phyloP scores from a whole-genome alignment of 2,329 filamentous ascomycete genomes.

The Nigrospora oryzae region DNA sequence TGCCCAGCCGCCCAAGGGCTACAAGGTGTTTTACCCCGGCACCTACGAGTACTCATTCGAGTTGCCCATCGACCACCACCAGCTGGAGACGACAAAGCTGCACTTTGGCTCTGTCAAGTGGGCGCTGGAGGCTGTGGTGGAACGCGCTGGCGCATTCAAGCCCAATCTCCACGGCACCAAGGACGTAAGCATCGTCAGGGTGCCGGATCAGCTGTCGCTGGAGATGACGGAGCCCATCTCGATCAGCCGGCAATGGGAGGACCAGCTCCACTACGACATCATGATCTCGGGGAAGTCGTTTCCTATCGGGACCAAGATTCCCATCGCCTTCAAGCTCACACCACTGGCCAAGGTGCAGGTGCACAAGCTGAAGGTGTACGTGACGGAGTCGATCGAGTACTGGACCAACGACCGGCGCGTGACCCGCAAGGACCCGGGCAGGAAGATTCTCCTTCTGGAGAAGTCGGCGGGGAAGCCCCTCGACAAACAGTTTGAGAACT shows the following conservation, averaged over 20 bases:
- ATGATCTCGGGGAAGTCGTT: conserved; percentile 95
- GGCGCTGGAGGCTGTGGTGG: conserved; percentile 76
- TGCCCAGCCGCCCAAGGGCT: conserved; percentile 53
- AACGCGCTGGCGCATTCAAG: conserved; percentile 82
- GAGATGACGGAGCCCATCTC: conserved; percentile 91
- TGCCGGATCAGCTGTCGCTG: conserved; percentile 78
- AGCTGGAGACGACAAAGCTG: conserved; percentile 82
- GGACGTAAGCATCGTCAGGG: conserved; percentile 75
- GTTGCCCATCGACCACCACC: conserved; percentile 77
- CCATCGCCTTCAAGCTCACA: conserved; percentile 89
- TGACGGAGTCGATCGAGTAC: conserved; percentile 87
- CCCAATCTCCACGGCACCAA: conserved; percentile 76
- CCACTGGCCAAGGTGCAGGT: conserved; percentile 89
- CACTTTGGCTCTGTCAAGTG: conserved; percentile 83
- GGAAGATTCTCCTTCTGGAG: conserved; percentile 81
- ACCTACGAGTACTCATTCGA: conserved; percentile 68
- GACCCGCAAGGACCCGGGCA: conserved; percentile 73
- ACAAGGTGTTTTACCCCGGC: conserved; percentile 76
- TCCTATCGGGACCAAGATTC: conserved; percentile 77
- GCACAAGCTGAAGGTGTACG: conserved; percentile 83
- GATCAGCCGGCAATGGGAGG: conserved; percentile 89
- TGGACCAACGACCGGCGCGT: conserved; percentile 81
- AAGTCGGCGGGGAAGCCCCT: conserved; percentile 76
- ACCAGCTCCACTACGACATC: conserved; percentile 92
- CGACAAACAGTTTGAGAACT: conserved; percentile 64